phyloP scores from a whole-genome alignment of 2,329 filamentous ascomycete genomes.

The Sclerotiophoma versabilis region DNA sequence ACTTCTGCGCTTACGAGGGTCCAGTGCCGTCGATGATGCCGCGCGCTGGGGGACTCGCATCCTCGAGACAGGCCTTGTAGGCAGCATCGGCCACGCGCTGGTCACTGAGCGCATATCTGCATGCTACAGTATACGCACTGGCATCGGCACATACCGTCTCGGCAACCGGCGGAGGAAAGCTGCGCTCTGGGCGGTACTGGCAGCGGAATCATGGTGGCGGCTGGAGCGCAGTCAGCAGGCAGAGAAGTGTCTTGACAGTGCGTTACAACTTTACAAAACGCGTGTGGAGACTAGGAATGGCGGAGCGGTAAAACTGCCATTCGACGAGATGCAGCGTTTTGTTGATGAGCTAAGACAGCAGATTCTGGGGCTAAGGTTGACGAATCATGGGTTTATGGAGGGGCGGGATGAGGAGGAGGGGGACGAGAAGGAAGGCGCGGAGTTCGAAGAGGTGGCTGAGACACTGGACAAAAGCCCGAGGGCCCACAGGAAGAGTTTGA shows the following conservation, averaged over 20 bases:
- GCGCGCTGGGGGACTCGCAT: slow-evolving; percentile 83
- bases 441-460: slow-evolving; percentile 49
- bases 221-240: slow-evolving; percentile 80
- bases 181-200: slow-evolving; percentile 85
- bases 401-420: slow-evolving; percentile 43
- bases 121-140: slow-evolving; percentile 79
- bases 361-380: slow-evolving; percentile 54
- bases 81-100: slow-evolving; percentile 78
- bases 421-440: slow-evolving; percentile 22
- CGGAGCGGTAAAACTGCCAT: slow-evolving; percentile 47
- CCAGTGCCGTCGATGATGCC: slow-evolving; percentile 82
- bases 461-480: slow-evolving; percentile 45
- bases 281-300: slow-evolving; percentile 34
- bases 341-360: slow-evolving; percentile 73
- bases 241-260: slow-evolving; percentile 77
- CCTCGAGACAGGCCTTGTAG: slow-evolving; percentile 76
- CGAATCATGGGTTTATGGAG: slow-evolving; percentile 48
- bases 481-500: slow-evolving; percentile 54
- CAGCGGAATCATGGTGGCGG: slow-evolving; percentile 82
- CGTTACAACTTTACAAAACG: slow-evolving; percentile 61
- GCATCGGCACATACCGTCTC: slow-evolving; percentile 70
- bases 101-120: slow-evolving; percentile 85
- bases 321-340: slow-evolving; percentile 65
- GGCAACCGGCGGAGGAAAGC: slow-evolving; percentile 82
- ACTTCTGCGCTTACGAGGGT: slow-evolving; percentile 80